Evolutionary conservation across 208 protist genomes (phyloP), one percentile per base, ranked within the genome.

Genomic region (Acanthamoeba castellanii): DNA sequence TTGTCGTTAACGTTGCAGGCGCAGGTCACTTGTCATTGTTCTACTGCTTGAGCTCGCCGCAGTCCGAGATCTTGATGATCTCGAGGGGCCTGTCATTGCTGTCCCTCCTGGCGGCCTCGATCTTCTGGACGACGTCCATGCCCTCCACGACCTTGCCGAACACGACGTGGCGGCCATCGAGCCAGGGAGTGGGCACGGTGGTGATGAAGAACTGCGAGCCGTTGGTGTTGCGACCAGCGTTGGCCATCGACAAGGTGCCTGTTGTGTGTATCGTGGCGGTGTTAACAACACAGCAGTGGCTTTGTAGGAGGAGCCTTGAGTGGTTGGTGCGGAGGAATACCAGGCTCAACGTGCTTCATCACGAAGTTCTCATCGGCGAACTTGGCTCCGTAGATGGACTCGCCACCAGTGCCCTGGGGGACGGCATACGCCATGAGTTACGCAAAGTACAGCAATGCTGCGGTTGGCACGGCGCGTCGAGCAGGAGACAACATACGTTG

Each of bases 161-260:
- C 45, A 98, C 98, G 0, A 99, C 98, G 96, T 99, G 99, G 66
- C 97, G 97, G 20, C 72, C 59, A 76, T 97, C 96, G 27, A 97
- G 92, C 66, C 66, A 92, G 32, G 95, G 95, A 45, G 64, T 92
- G 8, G 30, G 14, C 42, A 85, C 95, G 25, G 68, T 95, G 16
- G 95, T 97, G 61, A 98, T 98, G 96, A 97, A 98, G 87, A 98
- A 98, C 95, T 98, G 97, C 30, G 34, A 50, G 30, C 98, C 98
- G 93, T 99, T 99, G 14, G 99, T 99, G 97, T 99, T 98, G 16
- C 98, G 98, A 32, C 99, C 99, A 16, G 98, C 97, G 95, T 99
- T 99, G 32, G 99, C 99, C 99, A 90, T 90, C 22, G 84, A 90
- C 27, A 90, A 13, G 14, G 61, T 70, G 52, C 84, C 84, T 61